Evolutionary conservation across 2,329 filamentous ascomycete genomes (phyloP).

Genomic region (Chaetomium globosum): DNA sequence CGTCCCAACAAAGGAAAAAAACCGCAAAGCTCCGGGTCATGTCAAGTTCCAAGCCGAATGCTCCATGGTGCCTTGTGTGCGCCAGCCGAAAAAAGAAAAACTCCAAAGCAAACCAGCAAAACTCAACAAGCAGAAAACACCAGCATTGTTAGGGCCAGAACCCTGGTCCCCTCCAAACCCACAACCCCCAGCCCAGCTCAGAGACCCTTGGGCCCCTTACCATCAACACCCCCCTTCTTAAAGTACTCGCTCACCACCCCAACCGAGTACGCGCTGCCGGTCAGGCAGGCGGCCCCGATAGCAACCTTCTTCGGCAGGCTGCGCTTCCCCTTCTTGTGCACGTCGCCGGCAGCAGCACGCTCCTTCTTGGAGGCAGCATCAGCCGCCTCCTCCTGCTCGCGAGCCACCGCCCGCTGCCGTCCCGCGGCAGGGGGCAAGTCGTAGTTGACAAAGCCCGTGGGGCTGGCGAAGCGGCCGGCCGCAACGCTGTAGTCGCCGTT

Average conservation of each 20-base stretch:
- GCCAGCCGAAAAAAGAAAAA: conserved; percentile 1
- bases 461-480: conserved; percentile 61
- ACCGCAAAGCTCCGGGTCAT: background rate
- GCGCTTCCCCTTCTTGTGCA: conserved; percentile 37
- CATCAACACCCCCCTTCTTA: conserved; percentile 51
- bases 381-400: background rate
- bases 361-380: background rate
- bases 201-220: conserved; percentile 44
- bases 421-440: conserved; percentile 45
- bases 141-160: background rate
- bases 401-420: conserved; percentile 28
- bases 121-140: conserved; percentile 14
- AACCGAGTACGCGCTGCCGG: conserved; percentile 59
- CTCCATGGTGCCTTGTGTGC: conserved; percentile 18
- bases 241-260: conserved; percentile 63
- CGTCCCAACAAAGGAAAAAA: background rate
- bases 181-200: conserved; percentile 28
- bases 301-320: conserved; percentile 53
- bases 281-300: conserved; percentile 58
- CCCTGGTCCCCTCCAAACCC: background rate
- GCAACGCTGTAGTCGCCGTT: conserved; percentile 47
- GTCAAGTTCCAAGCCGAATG: conserved; percentile 8
- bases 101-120: conserved; percentile 1
- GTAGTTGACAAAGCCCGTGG: conserved; percentile 67
- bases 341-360: background rate